Evolutionary conservation across 2,329 filamentous ascomycete genomes (phyloP).

Genomic region (Teratosphaeria epicoccoides): DNA sequence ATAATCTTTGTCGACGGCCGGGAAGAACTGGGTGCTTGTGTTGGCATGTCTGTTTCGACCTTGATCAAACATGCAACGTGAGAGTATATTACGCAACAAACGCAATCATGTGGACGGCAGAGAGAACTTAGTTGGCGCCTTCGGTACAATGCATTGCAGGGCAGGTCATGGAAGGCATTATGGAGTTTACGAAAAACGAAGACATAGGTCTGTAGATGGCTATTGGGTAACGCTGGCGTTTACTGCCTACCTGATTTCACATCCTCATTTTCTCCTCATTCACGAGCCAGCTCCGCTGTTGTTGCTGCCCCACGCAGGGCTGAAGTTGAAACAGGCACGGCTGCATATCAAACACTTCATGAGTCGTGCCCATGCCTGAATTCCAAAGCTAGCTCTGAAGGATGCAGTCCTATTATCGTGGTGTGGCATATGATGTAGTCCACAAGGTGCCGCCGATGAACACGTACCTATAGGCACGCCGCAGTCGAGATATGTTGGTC

Average conservation of each 20-base stretch:
- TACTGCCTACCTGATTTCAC: too few species aligned
- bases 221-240: not conserved
- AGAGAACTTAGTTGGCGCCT: not conserved
- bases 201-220: not conserved
- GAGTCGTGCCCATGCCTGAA: not conserved
- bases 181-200: not conserved
- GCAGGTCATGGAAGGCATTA: not conserved
- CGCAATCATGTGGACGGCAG: not conserved
- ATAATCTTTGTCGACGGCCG: not conserved
- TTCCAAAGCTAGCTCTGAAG: too few species aligned
- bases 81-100: not conserved
- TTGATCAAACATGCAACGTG: not conserved
- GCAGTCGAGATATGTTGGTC: too few species aligned
- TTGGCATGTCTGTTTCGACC: not conserved
- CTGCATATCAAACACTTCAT: not conserved
- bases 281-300: not conserved
- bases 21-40: not conserved
- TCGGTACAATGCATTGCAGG: not conserved
- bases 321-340: not conserved
- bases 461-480: too few species aligned
- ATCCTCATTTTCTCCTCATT: not conserved
- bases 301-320: not conserved
- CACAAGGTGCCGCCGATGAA: too few species aligned
- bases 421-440: too few species aligned
- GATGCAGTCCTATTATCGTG: too few species aligned